Percentiles rank a stretch among this genome's conserved stretches.
Evolutionary conservation across 352 stramenopile species (phyloP).

Genomic region (Pythium aphanidermatum): DNA sequence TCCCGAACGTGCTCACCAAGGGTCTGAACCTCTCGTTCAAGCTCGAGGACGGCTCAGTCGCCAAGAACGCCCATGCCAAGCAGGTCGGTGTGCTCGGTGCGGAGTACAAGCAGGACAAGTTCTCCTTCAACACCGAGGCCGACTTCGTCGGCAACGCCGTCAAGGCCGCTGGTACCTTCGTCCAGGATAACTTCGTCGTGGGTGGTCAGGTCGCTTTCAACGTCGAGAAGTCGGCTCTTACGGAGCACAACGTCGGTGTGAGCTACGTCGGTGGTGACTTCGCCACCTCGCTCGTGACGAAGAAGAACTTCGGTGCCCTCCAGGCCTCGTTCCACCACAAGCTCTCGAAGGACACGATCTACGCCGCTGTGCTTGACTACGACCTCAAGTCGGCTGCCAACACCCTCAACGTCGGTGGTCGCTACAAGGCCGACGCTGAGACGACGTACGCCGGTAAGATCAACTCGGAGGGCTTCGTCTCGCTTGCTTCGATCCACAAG

Average conservation of each 20-base stretch:
- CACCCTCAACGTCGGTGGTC: constrained; percentile 67
- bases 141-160: constrained; percentile 74
- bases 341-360: constrained; percentile 65
- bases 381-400: constrained; percentile 80
- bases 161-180: constrained; percentile 42
- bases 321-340: constrained; percentile 82
- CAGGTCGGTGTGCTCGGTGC: constrained; percentile 66
- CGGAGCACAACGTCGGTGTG: constrained; percentile 72
- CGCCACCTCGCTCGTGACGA: constrained; percentile 61
- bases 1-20: constrained; percentile 69
- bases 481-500: constrained; percentile 72
- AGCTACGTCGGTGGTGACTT: constrained; percentile 68
- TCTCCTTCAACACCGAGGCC: constrained; percentile 65
- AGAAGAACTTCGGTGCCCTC: constrained; percentile 79
- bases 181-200: constrained; percentile 58
- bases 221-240: constrained; percentile 72
- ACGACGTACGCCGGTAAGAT: constrained; percentile 83
- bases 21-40: constrained; percentile 81
- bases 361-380: constrained; percentile 76
- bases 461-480: constrained; percentile 75
- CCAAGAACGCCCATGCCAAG: constrained; percentile 66
- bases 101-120: constrained; percentile 75
- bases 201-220: constrained; percentile 73
- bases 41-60: constrained; percentile 72
- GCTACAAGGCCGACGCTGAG: constrained; percentile 66